Evolutionary conservation across 306 rosid genomes (phyloP).

Genomic region (Acacia melanoxylon): DNA sequence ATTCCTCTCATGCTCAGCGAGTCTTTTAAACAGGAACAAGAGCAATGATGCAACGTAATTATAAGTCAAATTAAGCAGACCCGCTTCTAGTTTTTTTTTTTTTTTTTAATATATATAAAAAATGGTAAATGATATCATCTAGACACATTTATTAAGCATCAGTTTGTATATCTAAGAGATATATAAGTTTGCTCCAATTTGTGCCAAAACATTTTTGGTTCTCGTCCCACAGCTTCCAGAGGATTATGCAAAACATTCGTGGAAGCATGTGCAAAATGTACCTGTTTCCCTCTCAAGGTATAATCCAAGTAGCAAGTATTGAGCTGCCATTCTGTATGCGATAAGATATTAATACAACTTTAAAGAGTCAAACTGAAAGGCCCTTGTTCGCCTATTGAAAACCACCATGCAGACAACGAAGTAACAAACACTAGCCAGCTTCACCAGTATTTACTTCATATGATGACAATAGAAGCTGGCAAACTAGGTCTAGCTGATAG

Average conservation of each 20-base stretch:
- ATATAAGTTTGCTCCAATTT: not conserved
- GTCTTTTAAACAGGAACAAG: not conserved
- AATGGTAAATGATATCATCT: not conserved
- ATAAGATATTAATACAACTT: not conserved
- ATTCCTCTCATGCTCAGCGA: not conserved
- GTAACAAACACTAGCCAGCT: conserved; percentile 10
- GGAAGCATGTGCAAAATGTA: conserved; percentile 1
- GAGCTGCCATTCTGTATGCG: not conserved
- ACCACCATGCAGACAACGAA: not conserved
- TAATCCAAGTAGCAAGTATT: conserved; percentile 1
- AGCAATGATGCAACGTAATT: not conserved
- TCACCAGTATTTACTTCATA: conserved; percentile 14
- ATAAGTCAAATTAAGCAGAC: not conserved
- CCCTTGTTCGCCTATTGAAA: not conserved
- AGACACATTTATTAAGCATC: not conserved
- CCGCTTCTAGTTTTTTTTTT: not conserved
- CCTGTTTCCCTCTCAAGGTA: not conserved
- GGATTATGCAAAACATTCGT: not conserved
- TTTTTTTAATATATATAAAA: no score
- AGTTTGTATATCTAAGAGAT: not conserved
- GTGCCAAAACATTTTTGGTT: not conserved
- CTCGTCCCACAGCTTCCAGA: not conserved
- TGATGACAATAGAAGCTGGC: not conserved
- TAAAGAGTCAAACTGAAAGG: not conserved
- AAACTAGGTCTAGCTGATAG: conserved; percentile 5